These are phyloP conservation scores for Anthracocystis panici-leucophaei DNA, from an alignment of 1,284 basidiomycete species.

Conservation along the genomic window DNA sequence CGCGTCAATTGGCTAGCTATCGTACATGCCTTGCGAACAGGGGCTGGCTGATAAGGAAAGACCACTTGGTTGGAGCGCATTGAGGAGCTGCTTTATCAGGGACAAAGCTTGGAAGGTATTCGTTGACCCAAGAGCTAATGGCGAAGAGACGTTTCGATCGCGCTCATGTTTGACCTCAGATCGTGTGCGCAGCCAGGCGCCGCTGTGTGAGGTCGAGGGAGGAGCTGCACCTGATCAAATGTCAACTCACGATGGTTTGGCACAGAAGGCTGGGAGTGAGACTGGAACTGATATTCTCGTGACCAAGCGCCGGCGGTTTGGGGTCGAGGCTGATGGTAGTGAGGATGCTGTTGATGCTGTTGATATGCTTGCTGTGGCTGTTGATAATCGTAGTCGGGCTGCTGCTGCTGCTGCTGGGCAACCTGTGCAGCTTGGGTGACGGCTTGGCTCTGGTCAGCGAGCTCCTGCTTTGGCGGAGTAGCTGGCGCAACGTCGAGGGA, in stretches of 20 bases:
- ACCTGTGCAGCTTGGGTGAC: too few species aligned
- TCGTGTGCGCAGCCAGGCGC: slow-evolving; percentile 7
- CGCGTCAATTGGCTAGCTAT: too few species aligned
- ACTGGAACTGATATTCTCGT: background rate
- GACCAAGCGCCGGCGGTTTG: background rate
- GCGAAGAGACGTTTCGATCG: slow-evolving; percentile 4
- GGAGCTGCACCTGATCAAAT: slow-evolving; percentile 2
- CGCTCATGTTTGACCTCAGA: background rate
- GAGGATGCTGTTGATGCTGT: background rate
- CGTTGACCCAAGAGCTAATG: background rate
- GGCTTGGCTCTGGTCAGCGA: background rate
- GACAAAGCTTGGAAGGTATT: background rate
- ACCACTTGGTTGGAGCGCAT: too few species aligned
- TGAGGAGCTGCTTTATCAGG: too few species aligned
- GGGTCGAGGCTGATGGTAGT: background rate
- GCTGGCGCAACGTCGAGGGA: background rate
- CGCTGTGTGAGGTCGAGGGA: slow-evolving; percentile 8
- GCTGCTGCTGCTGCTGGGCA: too few species aligned
- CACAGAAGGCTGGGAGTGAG: background rate
- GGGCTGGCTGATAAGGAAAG: too few species aligned
- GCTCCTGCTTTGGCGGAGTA: background rate
- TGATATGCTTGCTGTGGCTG: background rate
- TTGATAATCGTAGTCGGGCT: background rate
- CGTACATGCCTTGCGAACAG: too few species aligned
- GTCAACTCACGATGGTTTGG: background rate